Evolutionary conservation across 1,284 basidiomycete species (phyloP).

Genomic region (Lentinula novae-zelandiae): DNA sequence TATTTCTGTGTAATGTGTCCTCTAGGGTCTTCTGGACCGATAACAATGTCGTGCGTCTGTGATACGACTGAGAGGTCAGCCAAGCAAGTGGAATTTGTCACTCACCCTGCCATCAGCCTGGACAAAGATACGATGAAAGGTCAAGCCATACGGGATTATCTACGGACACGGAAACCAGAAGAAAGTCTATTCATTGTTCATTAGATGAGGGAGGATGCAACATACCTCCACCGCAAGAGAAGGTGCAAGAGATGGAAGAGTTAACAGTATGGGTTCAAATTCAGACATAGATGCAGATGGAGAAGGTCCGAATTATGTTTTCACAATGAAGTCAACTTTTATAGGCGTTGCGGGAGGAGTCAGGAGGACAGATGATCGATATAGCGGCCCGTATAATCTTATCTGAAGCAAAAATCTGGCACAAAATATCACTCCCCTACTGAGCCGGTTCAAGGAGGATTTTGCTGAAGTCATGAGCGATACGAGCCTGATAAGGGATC

Average conservation of each 20-base stretch:
- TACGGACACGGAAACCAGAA: constrained; percentile 22
- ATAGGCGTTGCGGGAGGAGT: background rate
- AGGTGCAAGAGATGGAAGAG: constrained; percentile 52
- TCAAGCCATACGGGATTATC: constrained; percentile 65
- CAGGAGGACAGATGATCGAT: background rate
- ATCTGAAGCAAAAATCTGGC: too few relatives aligned
- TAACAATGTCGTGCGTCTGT: constrained; percentile 70
- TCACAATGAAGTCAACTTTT: background rate
- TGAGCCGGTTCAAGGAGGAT: background rate
- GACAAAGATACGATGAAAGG: constrained; percentile 61
- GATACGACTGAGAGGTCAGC: background rate
- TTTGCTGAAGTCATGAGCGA: background rate
- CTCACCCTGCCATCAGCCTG: constrained; percentile 60
- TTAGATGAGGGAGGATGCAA: background rate
- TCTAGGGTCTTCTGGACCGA: constrained; percentile 63
- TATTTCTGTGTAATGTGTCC: constrained; percentile 62
- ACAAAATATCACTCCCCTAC: too few relatives aligned
- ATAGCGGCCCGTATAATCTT: background rate
- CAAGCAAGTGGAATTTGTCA: background rate
- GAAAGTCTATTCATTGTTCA: background rate
- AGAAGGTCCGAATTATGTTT: background rate
- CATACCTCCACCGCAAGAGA: constrained; percentile 54
- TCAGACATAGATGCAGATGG: constrained; percentile 31
- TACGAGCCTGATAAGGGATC: too few relatives aligned
- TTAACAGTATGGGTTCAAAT: constrained; percentile 49